Evolutionary conservation across 306 rosid species (phyloP).

Genomic region (Vachellia pachyceras): DNA sequence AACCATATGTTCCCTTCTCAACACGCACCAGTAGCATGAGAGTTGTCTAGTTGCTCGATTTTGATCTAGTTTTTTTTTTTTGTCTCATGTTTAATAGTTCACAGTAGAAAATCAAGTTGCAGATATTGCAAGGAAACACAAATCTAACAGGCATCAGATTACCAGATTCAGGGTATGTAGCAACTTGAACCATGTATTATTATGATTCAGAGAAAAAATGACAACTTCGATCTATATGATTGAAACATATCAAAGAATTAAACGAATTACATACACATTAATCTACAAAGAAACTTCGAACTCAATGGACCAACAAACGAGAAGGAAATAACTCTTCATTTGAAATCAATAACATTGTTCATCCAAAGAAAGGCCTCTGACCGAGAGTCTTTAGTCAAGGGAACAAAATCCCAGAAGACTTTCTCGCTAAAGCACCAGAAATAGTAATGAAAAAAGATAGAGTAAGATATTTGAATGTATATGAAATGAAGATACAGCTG

Average conservation of each 20-base stretch:
- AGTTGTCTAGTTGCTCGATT: neutral
- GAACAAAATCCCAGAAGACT: neutral
- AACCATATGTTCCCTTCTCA: neutral
- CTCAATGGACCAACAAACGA: neutral
- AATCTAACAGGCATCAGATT: constrained; percentile 3
- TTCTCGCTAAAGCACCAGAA: too few relatives aligned
- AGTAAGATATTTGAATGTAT: neutral
- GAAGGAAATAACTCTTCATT: neutral
- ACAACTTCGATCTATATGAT: neutral
- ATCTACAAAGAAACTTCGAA: too few relatives aligned
- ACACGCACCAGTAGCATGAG: neutral
- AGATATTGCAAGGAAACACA: neutral
- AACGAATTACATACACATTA: neutral
- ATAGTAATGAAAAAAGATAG: neutral
- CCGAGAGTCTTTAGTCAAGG: neutral
- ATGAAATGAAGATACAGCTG: neutral
- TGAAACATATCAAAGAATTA: neutral
- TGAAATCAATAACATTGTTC: neutral
- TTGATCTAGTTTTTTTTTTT: neutral
- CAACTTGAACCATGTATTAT: neutral
- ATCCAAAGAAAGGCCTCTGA: neutral
- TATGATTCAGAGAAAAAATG: neutral
- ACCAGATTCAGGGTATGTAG: constrained; percentile 19
- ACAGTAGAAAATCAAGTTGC: constrained; percentile 4
- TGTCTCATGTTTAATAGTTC: neutral